A percentile compares a stretch with the other conserved stretches of the same genome.
phyloP scores from a whole-genome alignment of 257 asterid genomes.

The Scutellaria baicalensis region DNA sequence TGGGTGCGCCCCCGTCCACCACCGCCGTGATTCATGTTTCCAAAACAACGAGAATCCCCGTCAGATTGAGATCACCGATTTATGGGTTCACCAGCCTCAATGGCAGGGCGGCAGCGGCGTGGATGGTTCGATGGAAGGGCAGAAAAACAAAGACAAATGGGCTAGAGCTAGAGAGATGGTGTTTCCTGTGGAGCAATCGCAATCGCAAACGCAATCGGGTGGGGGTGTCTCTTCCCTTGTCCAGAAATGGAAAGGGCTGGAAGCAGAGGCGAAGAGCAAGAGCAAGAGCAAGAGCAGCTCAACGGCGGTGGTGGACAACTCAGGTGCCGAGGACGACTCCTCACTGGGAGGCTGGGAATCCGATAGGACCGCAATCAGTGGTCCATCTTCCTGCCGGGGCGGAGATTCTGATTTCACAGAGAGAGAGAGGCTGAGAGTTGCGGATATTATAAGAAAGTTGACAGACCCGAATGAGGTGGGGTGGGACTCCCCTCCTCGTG shows the following conservation, averaged over 20 bases:
- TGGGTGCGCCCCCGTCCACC: constrained; percentile 9
- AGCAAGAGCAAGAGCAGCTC: constrained; percentile 7
- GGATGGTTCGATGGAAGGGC: not conserved
- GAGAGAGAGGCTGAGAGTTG: constrained; percentile 63
- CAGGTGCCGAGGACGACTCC: constrained; percentile 25
- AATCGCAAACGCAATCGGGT: constrained; percentile 29
- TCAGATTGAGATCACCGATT: constrained; percentile 34
- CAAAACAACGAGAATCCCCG: constrained; percentile 13
- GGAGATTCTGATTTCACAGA: constrained; percentile 56
- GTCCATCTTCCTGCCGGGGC: constrained; percentile 29
- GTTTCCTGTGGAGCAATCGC: constrained; percentile 1
- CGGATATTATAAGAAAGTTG: constrained; percentile 58
- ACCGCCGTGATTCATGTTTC: constrained; percentile 17
- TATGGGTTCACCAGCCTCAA: constrained; percentile 67
- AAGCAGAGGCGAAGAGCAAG: constrained; percentile 33
- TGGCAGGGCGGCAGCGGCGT: constrained; percentile 10
- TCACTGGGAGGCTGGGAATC: constrained; percentile 52
- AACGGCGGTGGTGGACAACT: not conserved
- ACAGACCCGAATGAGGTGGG: constrained; percentile 20
- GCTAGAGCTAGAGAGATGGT: constrained; percentile 46
- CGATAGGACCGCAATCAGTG: constrained; percentile 23
- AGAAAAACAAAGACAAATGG: constrained; percentile 29
- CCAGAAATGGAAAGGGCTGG: constrained; percentile 64
- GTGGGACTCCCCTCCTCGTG: constrained; percentile 32
- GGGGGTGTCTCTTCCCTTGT: constrained; percentile 80